A percentile compares a stretch with the other conserved stretches of the same genome.
These are phyloP conservation scores for Heterobasidion annosum DNA, from an alignment of 1,284 basidiomycete genomes.

Conservation along the genomic window DNA sequence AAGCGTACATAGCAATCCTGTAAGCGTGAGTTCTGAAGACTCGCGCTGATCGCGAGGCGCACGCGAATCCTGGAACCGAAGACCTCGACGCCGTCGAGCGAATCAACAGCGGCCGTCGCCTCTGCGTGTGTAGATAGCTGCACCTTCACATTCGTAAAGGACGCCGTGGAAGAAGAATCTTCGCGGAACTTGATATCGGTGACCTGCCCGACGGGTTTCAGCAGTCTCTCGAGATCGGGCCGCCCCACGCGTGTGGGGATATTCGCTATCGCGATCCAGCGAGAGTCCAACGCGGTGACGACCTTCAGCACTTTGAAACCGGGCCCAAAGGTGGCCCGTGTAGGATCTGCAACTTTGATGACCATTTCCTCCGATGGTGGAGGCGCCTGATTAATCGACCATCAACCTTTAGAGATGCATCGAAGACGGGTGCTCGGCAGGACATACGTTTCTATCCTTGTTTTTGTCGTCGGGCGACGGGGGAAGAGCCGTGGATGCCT, in stretches of 20 bases:
- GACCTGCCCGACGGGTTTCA: slow-evolving; percentile 35
- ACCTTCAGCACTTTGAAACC: slow-evolving; percentile 30
- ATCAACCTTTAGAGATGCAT: too few species aligned
- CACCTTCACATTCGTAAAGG: slow-evolving; percentile 26
- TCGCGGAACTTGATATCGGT: slow-evolving; percentile 25
- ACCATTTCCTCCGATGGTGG: slow-evolving; percentile 8
- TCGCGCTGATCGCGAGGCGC: slow-evolving; percentile 27
- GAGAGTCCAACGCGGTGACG: slow-evolving; percentile 32
- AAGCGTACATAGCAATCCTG: slow-evolving; percentile 42
- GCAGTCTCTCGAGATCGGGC: slow-evolving; percentile 11
- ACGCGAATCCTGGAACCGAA: slow-evolving; percentile 30
- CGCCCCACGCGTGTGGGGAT: slow-evolving; percentile 14
- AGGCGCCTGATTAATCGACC: too few species aligned
- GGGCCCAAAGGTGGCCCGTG: slow-evolving; percentile 25
- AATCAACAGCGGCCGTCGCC: slow-evolving; percentile 37
- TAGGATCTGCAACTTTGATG: slow-evolving; percentile 17
- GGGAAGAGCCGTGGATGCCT: too few species aligned
- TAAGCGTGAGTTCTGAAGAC: slow-evolving; percentile 26
- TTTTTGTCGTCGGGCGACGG: too few species aligned
- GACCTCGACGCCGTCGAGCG: slow-evolving; percentile 34
- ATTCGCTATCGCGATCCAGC: slow-evolving; percentile 27
- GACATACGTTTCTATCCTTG: too few species aligned
- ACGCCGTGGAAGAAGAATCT: slow-evolving; percentile 6
- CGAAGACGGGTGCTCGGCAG: too few species aligned
- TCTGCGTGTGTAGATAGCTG: slow-evolving; percentile 35